phyloP scores from a whole-genome alignment of 768 basidiomycete genomes.

The Pholiota conissans region DNA sequence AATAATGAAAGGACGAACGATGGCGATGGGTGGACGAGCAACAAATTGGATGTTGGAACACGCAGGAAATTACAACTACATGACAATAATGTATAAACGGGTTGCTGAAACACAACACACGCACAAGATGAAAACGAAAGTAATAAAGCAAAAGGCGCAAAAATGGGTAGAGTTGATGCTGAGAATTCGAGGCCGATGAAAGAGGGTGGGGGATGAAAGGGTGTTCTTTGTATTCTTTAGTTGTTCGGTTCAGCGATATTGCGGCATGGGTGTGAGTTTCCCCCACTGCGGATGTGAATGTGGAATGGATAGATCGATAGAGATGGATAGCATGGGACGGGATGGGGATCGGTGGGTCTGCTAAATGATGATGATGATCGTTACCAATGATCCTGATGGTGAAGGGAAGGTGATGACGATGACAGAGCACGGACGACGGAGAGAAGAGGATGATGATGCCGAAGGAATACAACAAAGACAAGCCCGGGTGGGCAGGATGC shows the following conservation, averaged over 20 bases:
- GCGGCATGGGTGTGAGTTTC: neutral
- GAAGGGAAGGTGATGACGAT: neutral
- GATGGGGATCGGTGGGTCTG: neutral
- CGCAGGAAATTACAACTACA: slow-evolving; percentile 7
- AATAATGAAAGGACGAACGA: neutral
- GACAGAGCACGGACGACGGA: neutral
- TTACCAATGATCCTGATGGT: neutral
- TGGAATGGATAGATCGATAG: too few relatives aligned
- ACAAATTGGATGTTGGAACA: neutral
- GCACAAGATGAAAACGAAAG: neutral
- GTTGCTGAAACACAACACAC: neutral
- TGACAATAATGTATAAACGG: neutral
- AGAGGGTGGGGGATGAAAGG: neutral
- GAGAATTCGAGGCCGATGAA: neutral
- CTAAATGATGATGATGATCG: too few relatives aligned
- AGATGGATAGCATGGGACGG: neutral
- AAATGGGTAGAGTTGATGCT: neutral
- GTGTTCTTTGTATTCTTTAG: neutral
- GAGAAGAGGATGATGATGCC: neutral
- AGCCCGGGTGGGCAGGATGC: neutral
- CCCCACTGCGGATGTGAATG: neutral
- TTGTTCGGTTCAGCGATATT: neutral
- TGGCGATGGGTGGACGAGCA: neutral
- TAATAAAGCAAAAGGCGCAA: neutral
- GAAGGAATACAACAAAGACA: neutral